Evolutionary conservation across 768 basidiomycete species (phyloP).

Genomic region (Rhodotorula taiwanensis): DNA sequence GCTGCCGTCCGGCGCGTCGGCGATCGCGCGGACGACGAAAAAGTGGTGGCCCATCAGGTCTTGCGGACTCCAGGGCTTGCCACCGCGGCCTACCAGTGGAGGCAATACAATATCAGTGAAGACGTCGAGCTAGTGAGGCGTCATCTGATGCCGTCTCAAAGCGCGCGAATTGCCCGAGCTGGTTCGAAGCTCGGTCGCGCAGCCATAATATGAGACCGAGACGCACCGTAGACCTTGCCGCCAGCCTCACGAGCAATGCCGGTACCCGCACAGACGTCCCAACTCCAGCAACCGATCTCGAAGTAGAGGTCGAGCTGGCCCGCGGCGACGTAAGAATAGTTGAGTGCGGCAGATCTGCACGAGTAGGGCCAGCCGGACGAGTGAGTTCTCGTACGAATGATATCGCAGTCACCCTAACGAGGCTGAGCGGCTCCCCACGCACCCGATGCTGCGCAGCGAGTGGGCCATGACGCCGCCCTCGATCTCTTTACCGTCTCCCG

Average conservation of each 20-base stretch:
- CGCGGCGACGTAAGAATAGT: conserved; percentile 76
- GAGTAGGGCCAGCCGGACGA: conserved; percentile 2
- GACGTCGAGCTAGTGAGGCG: too few relatives aligned
- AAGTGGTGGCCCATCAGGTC: conserved; percentile 45
- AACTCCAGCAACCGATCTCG: conserved; percentile 68
- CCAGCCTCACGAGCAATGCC: conserved; percentile 89
- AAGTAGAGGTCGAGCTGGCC: conserved; percentile 52
- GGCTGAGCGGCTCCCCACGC: conserved; percentile 41
- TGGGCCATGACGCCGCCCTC: conserved; percentile 75
- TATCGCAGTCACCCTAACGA: background rate
- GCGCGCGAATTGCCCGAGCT: too few relatives aligned
- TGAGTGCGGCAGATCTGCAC: conserved; percentile 58
- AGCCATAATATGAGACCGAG: background rate
- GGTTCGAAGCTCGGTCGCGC: too few relatives aligned
- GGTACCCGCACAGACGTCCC: conserved; percentile 60
- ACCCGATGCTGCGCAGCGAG: conserved; percentile 72
- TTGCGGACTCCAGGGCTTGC: conserved; percentile 36
- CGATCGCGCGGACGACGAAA: conserved; percentile 49
- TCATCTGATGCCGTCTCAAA: too few relatives aligned
- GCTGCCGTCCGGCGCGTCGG: conserved; percentile 66
- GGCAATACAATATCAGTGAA: background rate
- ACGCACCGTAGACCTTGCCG: conserved; percentile 60
- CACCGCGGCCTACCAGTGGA: conserved; percentile 8
- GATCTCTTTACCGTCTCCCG: conserved; percentile 61
- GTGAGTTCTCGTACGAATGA: background rate